phyloP scores from a whole-genome alignment of 2,329 filamentous ascomycete species.

The Aureobasidium pullulans region DNA sequence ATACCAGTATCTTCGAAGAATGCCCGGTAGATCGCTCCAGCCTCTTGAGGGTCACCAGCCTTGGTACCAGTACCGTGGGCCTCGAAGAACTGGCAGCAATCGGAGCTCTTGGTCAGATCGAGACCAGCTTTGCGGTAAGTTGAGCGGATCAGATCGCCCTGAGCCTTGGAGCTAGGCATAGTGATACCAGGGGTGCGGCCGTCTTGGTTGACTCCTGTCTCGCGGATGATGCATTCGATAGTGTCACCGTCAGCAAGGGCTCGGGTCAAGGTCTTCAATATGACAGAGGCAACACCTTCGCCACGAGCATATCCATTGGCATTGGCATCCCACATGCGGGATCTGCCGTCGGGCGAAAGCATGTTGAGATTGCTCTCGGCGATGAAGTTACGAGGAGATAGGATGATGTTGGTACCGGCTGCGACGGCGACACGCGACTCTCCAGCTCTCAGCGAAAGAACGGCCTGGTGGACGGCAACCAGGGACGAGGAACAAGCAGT shows the following conservation, averaged over 20 bases:
- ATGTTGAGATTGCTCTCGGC: constrained; percentile 25
- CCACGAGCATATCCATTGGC: constrained; percentile 47
- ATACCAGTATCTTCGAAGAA: constrained; percentile 19
- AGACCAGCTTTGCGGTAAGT: constrained; percentile 32
- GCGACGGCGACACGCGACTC: constrained; percentile 27
- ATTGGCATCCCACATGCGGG: constrained; percentile 31
- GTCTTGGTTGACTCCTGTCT: constrained; percentile 31
- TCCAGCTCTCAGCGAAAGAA: constrained; percentile 23
- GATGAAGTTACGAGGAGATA: constrained; percentile 21
- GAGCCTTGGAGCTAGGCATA: constrained; percentile 30
- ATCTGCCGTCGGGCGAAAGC: constrained; percentile 30
- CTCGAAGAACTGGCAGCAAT: constrained; percentile 32
- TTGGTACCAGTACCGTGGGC: constrained; percentile 25
- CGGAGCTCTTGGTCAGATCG: constrained; percentile 20
- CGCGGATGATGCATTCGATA: constrained; percentile 34
- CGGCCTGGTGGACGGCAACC: constrained; percentile 28
- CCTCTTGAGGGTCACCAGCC: constrained; percentile 23
- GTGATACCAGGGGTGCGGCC: constrained; percentile 35
- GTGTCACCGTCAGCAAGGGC: constrained; percentile 43
- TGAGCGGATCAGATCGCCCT: constrained; percentile 29
- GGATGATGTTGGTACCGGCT: constrained; percentile 22
- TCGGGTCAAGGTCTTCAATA: constrained; percentile 39
- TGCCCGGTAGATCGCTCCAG: constrained; percentile 27
- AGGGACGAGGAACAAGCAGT: constrained; percentile 41
- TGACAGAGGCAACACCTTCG: constrained; percentile 45